These are phyloP conservation scores for Boletus fagicola DNA, from an alignment of 768 basidiomycete genomes.

Conservation along the genomic window DNA sequence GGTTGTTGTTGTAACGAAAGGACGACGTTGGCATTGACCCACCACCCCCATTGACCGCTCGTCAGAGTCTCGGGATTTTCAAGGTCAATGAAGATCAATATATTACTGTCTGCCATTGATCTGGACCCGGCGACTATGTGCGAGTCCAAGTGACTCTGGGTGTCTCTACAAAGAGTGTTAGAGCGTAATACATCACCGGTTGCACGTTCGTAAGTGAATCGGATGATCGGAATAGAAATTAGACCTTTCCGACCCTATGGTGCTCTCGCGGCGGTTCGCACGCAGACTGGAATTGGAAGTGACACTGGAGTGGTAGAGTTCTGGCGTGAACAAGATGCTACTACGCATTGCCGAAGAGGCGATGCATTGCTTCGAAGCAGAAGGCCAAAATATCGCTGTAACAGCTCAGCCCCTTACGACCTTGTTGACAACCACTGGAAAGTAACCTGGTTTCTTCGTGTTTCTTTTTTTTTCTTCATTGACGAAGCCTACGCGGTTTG, in stretches of 20 bases:
- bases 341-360: conserved; percentile 70
- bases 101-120: neutral
- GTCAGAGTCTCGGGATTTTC: too few relatives aligned
- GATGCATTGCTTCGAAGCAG: conserved; percentile 80
- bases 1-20: too few relatives aligned
- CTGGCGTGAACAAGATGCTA: conserved; percentile 88
- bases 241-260: conserved; percentile 82
- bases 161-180: neutral
- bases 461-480: too few relatives aligned
- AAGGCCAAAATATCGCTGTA: conserved; percentile 82
- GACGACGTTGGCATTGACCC: neutral
- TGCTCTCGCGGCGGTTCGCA: conserved; percentile 74
- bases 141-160: neutral
- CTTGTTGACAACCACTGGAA: too few relatives aligned
- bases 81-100: neutral
- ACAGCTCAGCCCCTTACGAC: too few relatives aligned
- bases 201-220: too few relatives aligned
- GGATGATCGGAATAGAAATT: too few relatives aligned
- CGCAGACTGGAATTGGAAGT: conserved; percentile 70
- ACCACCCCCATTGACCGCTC: neutral
- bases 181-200: too few relatives aligned
- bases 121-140: neutral
- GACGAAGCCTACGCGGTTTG: too few relatives aligned
- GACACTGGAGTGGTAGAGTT: conserved; percentile 82
- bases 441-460: too few relatives aligned